Evolutionary conservation across 768 basidiomycete genomes (phyloP), one percentile per base, ranked within the genome.

Genomic region (Leccinum sublutescens): DNA sequence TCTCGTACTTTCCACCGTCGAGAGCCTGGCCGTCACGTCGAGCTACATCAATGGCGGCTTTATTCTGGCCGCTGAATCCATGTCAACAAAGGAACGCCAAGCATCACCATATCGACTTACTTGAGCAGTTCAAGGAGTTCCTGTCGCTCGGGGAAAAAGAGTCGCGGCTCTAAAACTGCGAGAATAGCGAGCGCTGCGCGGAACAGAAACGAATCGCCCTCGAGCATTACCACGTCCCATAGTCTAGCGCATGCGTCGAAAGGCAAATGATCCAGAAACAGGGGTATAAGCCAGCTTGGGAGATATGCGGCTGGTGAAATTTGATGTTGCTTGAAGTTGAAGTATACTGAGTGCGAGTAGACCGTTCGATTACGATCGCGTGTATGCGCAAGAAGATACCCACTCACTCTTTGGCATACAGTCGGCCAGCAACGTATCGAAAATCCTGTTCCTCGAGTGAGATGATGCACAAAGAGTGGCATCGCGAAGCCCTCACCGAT

Each of bases 291-390:
- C 94, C 94, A 96, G 58, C 87, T 86, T 0, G 81, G 83, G 15
- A 96, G 78, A 76, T 95, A 96, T n/a, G 85, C 81, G 2, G 85
- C 77, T 2, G 94, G 93, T 1, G 93, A 89, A 67, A 96, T 84
- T 62, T 94, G 91, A 69, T 95, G 91, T 66, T 94, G 91, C 71
- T 95, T 93, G 76, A 95, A 95, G 75, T 95, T 95, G 76, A 93
- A 91, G 71, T 93, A 95, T 62, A 96, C 93, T 94, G 50, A 14
- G 14, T 56, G 31, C 50, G 38, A 33, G 56, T 15, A 53, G 53
- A 59, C 33, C 5, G 21, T 25, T 62, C 40, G 49, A 27, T 40
- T 17, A 17, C n/a, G 7, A 19, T 19, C 51, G n/a, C 21, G 21
- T 14, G 6, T 15, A 15, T 29, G 27, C 2, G 19, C 40, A 58